A percentile compares a stretch with the other conserved stretches of the same genome.
phyloP scores from a whole-genome alignment of 2,329 filamentous ascomycete genomes.

The Dactylonectria macrodidyma region DNA sequence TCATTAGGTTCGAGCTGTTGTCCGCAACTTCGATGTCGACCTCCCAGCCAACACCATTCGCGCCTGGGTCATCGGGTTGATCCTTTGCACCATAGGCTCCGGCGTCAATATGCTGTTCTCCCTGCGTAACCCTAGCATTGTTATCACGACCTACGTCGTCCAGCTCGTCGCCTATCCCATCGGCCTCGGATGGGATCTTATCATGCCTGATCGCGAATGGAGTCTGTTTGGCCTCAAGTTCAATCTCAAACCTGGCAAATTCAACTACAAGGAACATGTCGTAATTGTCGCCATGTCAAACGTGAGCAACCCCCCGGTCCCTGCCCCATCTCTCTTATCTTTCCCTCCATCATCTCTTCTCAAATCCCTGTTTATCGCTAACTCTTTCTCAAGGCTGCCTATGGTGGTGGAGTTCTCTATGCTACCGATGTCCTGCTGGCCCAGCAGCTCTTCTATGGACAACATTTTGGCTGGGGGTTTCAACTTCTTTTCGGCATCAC shows the following conservation, averaged over 20 bases:
- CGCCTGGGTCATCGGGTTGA: constrained; percentile 73
- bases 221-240: constrained; percentile 68
- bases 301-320: constrained; percentile 56
- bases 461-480: constrained; percentile 69
- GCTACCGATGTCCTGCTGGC: constrained; percentile 66
- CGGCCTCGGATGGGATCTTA: constrained; percentile 67
- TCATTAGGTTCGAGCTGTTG: constrained; percentile 73
- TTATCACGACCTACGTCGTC: constrained; percentile 73
- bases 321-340: neutral
- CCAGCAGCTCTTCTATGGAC: constrained; percentile 70
- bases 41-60: constrained; percentile 76
- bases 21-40: constrained; percentile 76
- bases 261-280: constrained; percentile 75
- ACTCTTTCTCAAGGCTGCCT: constrained; percentile 62
- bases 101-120: constrained; percentile 74
- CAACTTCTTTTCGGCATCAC: constrained; percentile 69
- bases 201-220: constrained; percentile 68
- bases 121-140: constrained; percentile 70
- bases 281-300: constrained; percentile 76
- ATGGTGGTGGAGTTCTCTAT: constrained; percentile 71
- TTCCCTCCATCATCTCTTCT: neutral
- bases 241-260: constrained; percentile 70
- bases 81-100: constrained; percentile 74
- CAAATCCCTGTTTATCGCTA: constrained; percentile 34
- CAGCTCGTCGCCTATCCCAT: constrained; percentile 75